Conservation (phyloP, 2,329 filamentous ascomycete genomes). For the Pseudofabraea citricarpa region DNA sequence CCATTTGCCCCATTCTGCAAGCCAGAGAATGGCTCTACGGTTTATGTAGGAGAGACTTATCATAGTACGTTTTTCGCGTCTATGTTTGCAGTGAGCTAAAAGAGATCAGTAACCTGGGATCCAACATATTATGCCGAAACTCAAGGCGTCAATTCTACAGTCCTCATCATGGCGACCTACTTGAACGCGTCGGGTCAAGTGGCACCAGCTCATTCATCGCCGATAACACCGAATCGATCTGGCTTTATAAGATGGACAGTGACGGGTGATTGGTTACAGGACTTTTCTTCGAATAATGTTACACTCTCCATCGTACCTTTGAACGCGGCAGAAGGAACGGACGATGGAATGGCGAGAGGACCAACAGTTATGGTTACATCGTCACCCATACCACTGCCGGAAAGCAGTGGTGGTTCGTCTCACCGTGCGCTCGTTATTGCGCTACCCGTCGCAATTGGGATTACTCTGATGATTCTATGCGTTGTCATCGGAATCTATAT, state of each 20-base stretch:
- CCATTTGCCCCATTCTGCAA: slow-evolving; percentile 24
- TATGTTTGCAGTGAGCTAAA: neutral
- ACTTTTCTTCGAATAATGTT: slow-evolving; percentile 19
- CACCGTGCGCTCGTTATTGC: slow-evolving; percentile 24
- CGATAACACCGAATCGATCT: slow-evolving; percentile 9
- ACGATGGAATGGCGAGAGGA: slow-evolving; percentile 13
- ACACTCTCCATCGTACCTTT: slow-evolving; percentile 19
- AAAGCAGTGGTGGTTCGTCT: slow-evolving; percentile 13
- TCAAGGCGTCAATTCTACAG: slow-evolving; percentile 13
- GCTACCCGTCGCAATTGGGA: slow-evolving; percentile 21
- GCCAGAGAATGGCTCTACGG: slow-evolving; percentile 22
- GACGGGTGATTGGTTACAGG: slow-evolving; percentile 18
- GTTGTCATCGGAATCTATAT: slow-evolving; percentile 18
- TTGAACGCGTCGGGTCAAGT: slow-evolving; percentile 21
- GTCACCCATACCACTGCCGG: slow-evolving; percentile 12
- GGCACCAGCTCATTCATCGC: slow-evolving; percentile 22
- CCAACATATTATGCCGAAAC: slow-evolving; percentile 16
- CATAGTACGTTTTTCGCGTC: slow-evolving; percentile 16
- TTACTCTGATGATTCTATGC: slow-evolving; percentile 16
- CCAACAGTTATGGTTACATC: slow-evolving; percentile 20
- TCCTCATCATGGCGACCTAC: slow-evolving; percentile 24
- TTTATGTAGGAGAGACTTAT: slow-evolving; percentile 24
- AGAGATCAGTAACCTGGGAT: slow-evolving; percentile 25
- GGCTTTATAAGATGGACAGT: slow-evolving; percentile 23
- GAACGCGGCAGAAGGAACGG: slow-evolving; percentile 9